Base-by-base conservation (phyloP, 805 yeast species). In the Candida oleophila region DNA sequence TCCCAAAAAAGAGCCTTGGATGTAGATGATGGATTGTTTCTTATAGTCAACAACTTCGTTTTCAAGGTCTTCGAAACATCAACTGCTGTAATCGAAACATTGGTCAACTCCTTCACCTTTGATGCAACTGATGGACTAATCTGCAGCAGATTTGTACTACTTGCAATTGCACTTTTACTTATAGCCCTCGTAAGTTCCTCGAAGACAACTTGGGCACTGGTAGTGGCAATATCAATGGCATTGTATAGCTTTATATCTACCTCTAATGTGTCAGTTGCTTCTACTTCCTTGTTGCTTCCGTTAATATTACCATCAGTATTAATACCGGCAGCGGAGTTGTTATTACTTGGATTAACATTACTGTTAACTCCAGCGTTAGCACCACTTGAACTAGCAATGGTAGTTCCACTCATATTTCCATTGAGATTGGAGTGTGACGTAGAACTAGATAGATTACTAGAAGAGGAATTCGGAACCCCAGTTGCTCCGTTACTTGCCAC, bases 1-100 rank as follows among this genome's bases (percentile, higher is more conserved):
- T 92, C 97, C 82, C 94, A 91, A 45, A 92, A 82, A 53, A 74
- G 74, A 48, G 79, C 74, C 50, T 87, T 82, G 32, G 83, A 85
- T 5, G 65, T 57, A 3, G 62, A 56, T 4, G 76, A 74, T 5
- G 78, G 71, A 37, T 74, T 80, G 15, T 74, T 65, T 30, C 81
- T 62, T 28, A 82, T 74, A 2, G 76, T 66, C 11, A 72, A 68
- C 43, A 91, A 68, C 44, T 82, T 77, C 12, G 69, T 68, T 48
- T 78, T 78, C 42, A 89, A 74, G 48, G 83, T 68, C 52, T 84
- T 82, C 8, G 96, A 87, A 37, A 86, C 78, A n/a, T 89, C 96
- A 78, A 87, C 83, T 1, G 96, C 87, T 16, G 81, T 71, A 46
- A 87, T 80, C 60, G 96, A 89, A 11, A 88, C 85, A 40, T 73